A percentile compares a stretch with the other conserved stretches of the same genome.
Evolutionary conservation across 208 protist species (phyloP).

Genomic region (Crithidia expoeki): DNA sequence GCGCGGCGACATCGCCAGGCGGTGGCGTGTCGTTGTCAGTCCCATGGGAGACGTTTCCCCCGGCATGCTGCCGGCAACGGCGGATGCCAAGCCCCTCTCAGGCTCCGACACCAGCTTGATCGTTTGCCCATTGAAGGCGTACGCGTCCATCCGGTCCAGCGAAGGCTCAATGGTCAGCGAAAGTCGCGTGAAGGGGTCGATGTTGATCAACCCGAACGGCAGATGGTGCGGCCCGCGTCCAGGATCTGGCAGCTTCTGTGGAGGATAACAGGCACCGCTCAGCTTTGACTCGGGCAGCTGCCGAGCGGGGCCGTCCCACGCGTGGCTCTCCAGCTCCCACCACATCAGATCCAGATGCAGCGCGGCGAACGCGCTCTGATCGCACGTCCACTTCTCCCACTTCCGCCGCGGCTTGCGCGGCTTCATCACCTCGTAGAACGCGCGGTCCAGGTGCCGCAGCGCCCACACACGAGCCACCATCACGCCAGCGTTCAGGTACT

Average conservation of each 20-base stretch:
- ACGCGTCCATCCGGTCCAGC: neutral
- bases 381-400: neutral
- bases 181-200: neutral
- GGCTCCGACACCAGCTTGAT: neutral
- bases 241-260: neutral
- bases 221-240: neutral
- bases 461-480: slow-evolving; percentile 5
- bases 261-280: too few relatives aligned
- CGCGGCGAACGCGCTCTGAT: neutral
- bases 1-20: neutral
- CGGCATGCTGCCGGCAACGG: neutral
- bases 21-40: neutral
- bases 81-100: neutral
- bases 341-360: neutral
- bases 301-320: neutral
- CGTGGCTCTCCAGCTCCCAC: slow-evolving; percentile 12
- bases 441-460: neutral
- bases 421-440: neutral
- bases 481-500: slow-evolving; percentile 7
- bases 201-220: neutral
- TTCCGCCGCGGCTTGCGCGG: neutral
- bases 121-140: neutral
- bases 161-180: neutral
- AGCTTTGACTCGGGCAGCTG: neutral
- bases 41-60: neutral